phyloP scores from a whole-genome alignment of 2,329 filamentous ascomycete genomes.

The Aplosporella prunicola region DNA sequence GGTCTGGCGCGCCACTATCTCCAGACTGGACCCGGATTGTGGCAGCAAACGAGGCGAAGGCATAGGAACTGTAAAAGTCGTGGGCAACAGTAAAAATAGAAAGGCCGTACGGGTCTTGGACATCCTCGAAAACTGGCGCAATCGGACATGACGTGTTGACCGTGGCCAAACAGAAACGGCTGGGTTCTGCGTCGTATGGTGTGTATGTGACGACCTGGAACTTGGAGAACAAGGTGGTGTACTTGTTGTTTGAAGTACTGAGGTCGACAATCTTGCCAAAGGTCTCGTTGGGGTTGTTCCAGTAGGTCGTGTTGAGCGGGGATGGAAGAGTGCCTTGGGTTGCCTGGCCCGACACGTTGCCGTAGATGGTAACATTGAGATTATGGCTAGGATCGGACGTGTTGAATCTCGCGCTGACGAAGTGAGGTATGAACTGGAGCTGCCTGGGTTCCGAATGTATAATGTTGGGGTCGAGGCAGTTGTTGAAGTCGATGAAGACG shows the following conservation, averaged over 20 bases:
- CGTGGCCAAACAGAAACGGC: conserved; percentile 57
- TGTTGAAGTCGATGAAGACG: conserved; percentile 67
- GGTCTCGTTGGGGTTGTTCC: conserved; percentile 51
- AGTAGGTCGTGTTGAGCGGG: conserved; percentile 45
- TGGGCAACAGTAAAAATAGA: conserved; percentile 66
- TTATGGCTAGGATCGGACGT: conserved; percentile 49
- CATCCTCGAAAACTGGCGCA: conserved; percentile 59
- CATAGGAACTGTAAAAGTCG: conserved; percentile 71
- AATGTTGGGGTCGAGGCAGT: conserved; percentile 59
- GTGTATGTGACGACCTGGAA: conserved; percentile 70
- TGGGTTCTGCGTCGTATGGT: conserved; percentile 46
- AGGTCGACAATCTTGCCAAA: conserved; percentile 70
- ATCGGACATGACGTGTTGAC: conserved; percentile 62
- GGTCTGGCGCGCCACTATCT: conserved; percentile 49
- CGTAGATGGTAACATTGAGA: conserved; percentile 73
- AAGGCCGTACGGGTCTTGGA: conserved; percentile 44
- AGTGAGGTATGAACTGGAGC: conserved; percentile 72
- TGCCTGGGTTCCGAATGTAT: conserved; percentile 50
- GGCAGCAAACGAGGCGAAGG: conserved; percentile 71
- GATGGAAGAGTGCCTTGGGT: conserved; percentile 50
- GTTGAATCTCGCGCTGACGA: conserved; percentile 66
- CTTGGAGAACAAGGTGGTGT: conserved; percentile 63
- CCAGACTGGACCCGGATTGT: conserved; percentile 69
- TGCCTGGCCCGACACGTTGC: conserved; percentile 75
- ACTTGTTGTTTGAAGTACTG: conserved; percentile 48